Base-by-base conservation (phyloP, 768 basidiomycete species). In the Trametes maxima region DNA sequence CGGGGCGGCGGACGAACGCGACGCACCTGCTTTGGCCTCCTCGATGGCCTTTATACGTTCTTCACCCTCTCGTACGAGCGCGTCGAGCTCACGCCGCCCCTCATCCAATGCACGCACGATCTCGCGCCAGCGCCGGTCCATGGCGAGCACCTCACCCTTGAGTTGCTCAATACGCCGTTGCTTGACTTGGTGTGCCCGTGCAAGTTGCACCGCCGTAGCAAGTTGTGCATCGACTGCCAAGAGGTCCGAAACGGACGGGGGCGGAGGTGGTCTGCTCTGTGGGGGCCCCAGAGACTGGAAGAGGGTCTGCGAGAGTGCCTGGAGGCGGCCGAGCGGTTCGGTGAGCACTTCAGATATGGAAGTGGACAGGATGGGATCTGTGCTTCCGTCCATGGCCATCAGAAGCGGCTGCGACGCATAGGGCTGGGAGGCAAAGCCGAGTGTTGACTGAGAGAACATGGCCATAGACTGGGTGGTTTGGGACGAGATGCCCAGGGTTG, bases 251-350 rank as follows among this genome's bases (percentile, higher is more conserved):
- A 75, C 57, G 0, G 87, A 75, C 5, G 87, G 87, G 4, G 85
- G 78, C 0, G 84, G 88, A 0, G 87, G 84, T 0, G 85, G 85
- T 69, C 82, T 85, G 1, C 79, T 77, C 61, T 88, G 85, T 13
- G 80, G 75, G 0, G 90, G 87, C 25, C 89, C 90, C 37, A 93
- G 75, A 8, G 91, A 89, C 51, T 84, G 79, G 70, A 93, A 90
- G 35, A 94, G 81, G 0, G 82, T 81, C 60, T 85, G 86, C 0
- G 90, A 82, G 17, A 94, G 79, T 0, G 79, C 65, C 52, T 89
- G 85, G 24, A 91, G 74, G 12, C 86, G 77, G 39, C 82, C 79
- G 56, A 92, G 76, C 1, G 90, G 90, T 3, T 74, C 74, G 17
- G 89, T 79, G 33, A 93, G 78, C 24, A 81, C 79, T 28, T 80